Conservation (phyloP, 371 early-diverging fungal genomes). For the Dinochytrium kinnereticum region DNA sequence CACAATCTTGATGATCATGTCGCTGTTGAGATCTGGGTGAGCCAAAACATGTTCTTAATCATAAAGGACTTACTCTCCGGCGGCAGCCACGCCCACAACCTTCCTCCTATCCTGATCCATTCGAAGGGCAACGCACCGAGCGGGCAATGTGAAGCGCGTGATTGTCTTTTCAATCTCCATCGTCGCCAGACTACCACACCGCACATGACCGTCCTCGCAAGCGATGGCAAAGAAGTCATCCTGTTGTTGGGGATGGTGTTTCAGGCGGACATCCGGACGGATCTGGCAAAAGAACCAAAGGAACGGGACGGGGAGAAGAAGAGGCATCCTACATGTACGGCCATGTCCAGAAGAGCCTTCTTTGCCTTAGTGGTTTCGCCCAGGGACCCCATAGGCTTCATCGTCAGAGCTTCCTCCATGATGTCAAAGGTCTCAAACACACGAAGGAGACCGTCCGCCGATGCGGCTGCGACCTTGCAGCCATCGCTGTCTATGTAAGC, state of each 20-base stretch:
- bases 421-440: slow-evolving; percentile 7
- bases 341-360: slow-evolving; percentile 2
- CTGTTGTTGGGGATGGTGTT: background rate
- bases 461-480: background rate
- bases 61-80: slow-evolving; percentile 28
- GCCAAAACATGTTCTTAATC: background rate
- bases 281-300: background rate
- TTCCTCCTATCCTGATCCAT: background rate
- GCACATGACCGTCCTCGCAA: background rate
- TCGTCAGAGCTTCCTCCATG: slow-evolving; percentile 3
- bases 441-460: background rate
- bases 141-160: slow-evolving; percentile 18
- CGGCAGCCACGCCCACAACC: slow-evolving; percentile 21
- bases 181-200: background rate
- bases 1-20: slow-evolving; percentile 27
- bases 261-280: background rate
- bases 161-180: slow-evolving; percentile 30
- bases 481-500: background rate
- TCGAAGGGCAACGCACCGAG: slow-evolving; percentile 19
- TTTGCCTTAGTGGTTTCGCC: background rate
- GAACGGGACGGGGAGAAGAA: too few species aligned
- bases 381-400: background rate
- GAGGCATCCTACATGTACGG: slow-evolving; percentile 9
- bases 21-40: slow-evolving; percentile 16
- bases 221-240: background rate